Evolutionary conservation across 768 basidiomycete genomes (phyloP), one percentile per base, ranked within the genome.

Genomic region (Terana coerulea): DNA sequence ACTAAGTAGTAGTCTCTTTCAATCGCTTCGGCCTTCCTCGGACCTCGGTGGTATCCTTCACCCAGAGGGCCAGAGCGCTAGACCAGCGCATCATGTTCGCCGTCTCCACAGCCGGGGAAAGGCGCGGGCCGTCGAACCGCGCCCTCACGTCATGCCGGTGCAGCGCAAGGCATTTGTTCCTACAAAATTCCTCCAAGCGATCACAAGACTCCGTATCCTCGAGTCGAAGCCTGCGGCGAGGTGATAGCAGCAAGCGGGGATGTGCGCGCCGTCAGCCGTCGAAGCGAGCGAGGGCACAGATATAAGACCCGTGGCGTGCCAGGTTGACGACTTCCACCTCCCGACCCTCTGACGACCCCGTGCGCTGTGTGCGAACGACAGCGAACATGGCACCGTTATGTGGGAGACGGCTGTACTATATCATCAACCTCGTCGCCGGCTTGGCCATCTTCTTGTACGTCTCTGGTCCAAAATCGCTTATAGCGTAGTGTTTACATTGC

Each of bases 381-480:
- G 21, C 39, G 5, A 46, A 19, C 24, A 54, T 54, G 53, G 53
- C 53, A 30, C 47, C 41, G 19, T 34, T 59, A 33, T 50, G 47
- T 40, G 64, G 64, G 17, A 54, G 62, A 52, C 54, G 54, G 54
- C 47, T 65, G 55, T 65, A 65, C 35, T 62, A 61, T 55, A 65
- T 59, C 4, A 65, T 65, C 61, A 65, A 65, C 36, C 41, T 54
- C 25, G 66, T 67, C 36, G 66, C 66, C 22, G 66, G 64, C 15
- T 47, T 67, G 31, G 66, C 66, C 5, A 66, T 67, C 39, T 67
- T 67, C 64, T 67, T 67, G 66, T 67, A 46, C 42, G 66, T 63
- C 14, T 17, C 21, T n/a, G n/a, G n/a, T n/a, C n/a, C n/a, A n/a
- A n/a, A n/a, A n/a, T n/a, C n/a, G n/a, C n/a, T n/a, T n/a, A n/a